Evolutionary conservation across 805 yeast genomes (phyloP).

Genomic region (Ogataea thermomethanolica): DNA sequence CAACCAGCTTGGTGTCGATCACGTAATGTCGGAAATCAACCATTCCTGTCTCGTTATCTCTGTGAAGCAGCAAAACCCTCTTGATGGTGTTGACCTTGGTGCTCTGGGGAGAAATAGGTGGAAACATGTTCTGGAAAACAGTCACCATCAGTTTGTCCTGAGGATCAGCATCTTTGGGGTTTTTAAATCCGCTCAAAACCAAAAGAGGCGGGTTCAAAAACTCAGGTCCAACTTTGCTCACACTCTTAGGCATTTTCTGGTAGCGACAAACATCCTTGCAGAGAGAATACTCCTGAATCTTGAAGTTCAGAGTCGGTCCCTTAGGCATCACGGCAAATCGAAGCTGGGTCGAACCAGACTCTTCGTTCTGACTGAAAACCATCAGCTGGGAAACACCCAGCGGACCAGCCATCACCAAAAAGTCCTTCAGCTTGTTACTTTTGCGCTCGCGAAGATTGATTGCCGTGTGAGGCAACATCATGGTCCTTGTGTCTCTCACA

Average conservation of each 20-base stretch:
- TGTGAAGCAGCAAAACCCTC: constrained; percentile 81
- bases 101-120: constrained; percentile 84
- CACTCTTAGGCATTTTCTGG: constrained; percentile 74
- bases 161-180: constrained; percentile 58
- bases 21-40: constrained; percentile 88
- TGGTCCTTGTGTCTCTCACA: constrained; percentile 79
- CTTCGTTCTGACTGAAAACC: constrained; percentile 77
- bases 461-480: constrained; percentile 98
- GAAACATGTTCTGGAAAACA: constrained; percentile 92
- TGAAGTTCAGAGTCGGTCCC: constrained; percentile 91
- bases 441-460: constrained; percentile 82
- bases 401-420: constrained; percentile 98
- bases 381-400: constrained; percentile 87
- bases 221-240: constrained; percentile 60
- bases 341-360: constrained; percentile 74
- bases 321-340: constrained; percentile 85
- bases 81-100: constrained; percentile 72
- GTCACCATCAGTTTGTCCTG: constrained; percentile 83
- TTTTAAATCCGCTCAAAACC: constrained; percentile 87
- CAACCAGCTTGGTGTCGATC: constrained; percentile 82
- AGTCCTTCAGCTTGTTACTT: constrained; percentile 83
- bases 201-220: constrained; percentile 79
- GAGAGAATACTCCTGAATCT: constrained; percentile 71
- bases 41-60: constrained; percentile 62
- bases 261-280: constrained; percentile 72